Percentiles rank a stretch among this genome's conserved stretches.
phyloP scores from a whole-genome alignment of 257 asterid genomes.

The Penstemon davidsonii region DNA sequence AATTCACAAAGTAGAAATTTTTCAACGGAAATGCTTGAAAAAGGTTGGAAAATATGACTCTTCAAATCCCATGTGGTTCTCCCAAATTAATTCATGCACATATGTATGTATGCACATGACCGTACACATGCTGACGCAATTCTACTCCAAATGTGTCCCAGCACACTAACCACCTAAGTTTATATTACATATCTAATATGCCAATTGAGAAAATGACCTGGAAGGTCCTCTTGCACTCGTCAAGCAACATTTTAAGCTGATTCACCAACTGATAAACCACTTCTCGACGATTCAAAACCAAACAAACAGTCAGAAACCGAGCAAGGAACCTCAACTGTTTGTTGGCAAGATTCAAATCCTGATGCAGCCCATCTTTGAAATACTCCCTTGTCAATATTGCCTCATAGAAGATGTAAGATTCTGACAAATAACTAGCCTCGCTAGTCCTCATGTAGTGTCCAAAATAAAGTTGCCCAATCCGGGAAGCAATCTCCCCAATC shows the following conservation, averaged over 20 bases:
- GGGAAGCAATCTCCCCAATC: conserved; percentile 97
- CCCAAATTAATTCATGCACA: background rate
- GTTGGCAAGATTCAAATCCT: conserved; percentile 76
- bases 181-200: background rate
- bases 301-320: conserved; percentile 84
- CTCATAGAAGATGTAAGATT: conserved; percentile 85
- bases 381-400: conserved; percentile 92
- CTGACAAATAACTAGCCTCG: conserved; percentile 82
- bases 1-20: background rate
- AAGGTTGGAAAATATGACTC: background rate
- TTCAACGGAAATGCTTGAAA: conserved; percentile 5
- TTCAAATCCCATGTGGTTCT: background rate
- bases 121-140: background rate
- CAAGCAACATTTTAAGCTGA: conserved; percentile 87
- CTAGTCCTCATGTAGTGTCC: conserved; percentile 99
- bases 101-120: conserved; percentile 2
- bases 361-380: conserved; percentile 88
- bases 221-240: conserved; percentile 88
- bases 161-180: background rate
- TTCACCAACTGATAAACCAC: conserved; percentile 82
- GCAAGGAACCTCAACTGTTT: conserved; percentile 92
- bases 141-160: conserved; percentile 4
- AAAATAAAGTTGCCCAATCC: conserved; percentile 95
- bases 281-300: conserved; percentile 85
- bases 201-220: conserved; percentile 53